phyloP scores from a whole-genome alignment of 2,329 filamentous ascomycete genomes.

The Pestalotiopsis sp. region DNA sequence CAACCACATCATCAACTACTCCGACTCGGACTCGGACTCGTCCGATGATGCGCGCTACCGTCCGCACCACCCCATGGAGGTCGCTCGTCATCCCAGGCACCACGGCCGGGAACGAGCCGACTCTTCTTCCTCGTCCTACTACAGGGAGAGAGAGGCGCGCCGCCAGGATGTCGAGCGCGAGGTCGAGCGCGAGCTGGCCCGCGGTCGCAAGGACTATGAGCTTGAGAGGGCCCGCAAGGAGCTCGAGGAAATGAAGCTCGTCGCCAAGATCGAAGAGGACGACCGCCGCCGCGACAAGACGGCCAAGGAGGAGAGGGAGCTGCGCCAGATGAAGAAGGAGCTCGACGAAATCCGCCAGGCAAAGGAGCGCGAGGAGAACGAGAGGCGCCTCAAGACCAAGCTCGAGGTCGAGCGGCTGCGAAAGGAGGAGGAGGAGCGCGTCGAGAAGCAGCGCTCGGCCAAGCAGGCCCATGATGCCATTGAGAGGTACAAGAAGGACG shows the following conservation, averaged over 20 bases:
- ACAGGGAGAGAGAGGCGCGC: constrained; percentile 26
- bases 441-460: constrained; percentile 44
- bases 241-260: constrained; percentile 47
- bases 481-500: constrained; percentile 52
- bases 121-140: constrained; percentile 28
- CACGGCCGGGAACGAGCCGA: constrained; percentile 37
- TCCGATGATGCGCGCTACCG: constrained; percentile 34
- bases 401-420: constrained; percentile 50
- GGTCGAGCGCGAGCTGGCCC: constrained; percentile 32
- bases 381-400: constrained; percentile 54
- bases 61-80: constrained; percentile 20
- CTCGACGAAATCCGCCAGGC: constrained; percentile 37
- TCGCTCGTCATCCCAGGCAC: constrained; percentile 24
- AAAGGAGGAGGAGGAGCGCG: constrained; percentile 45
- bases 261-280: constrained; percentile 40
- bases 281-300: constrained; percentile 40
- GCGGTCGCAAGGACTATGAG: constrained; percentile 41
- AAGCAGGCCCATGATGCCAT: constrained; percentile 52
- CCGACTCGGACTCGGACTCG: constrained; percentile 41
- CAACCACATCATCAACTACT: constrained; percentile 53
- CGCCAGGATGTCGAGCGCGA: constrained; percentile 28
- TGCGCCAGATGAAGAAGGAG: constrained; percentile 33
- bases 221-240: constrained; percentile 30
- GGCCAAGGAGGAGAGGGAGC: constrained; percentile 40
- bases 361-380: constrained; percentile 50